Percentiles rank a stretch among this genome's conserved stretches.
Evolutionary conservation across 2,329 filamentous ascomycete species (phyloP).

Genomic region (Aspergillus chevalieri): DNA sequence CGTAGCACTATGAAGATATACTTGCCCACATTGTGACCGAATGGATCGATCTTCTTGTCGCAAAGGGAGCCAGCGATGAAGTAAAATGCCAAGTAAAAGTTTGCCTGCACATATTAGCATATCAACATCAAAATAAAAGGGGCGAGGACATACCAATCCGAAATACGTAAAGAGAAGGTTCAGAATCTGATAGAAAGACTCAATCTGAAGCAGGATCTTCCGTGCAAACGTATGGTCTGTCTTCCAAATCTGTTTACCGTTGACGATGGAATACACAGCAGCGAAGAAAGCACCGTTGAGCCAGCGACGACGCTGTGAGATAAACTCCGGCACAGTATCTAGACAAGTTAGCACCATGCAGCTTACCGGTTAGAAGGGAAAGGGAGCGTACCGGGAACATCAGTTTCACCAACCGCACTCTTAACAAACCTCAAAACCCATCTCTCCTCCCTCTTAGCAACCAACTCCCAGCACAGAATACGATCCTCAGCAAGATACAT

Average conservation of each 20-base stretch:
- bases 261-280: conserved; percentile 91
- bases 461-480: conserved; percentile 96
- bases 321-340: conserved; percentile 93
- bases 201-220: conserved; percentile 87
- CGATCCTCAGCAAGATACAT: conserved; percentile 99
- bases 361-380: not conserved
- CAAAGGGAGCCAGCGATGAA: conserved; percentile 89
- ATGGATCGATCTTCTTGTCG: conserved; percentile 75
- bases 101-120: conserved; percentile 51
- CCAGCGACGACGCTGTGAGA: conserved; percentile 93
- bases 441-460: conserved; percentile 86
- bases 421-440: conserved; percentile 99
- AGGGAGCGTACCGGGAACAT: conserved; percentile 69
- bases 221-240: conserved; percentile 87
- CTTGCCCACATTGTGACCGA: conserved; percentile 76
- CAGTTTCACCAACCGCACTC: conserved; percentile 91
- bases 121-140: not conserved
- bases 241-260: conserved; percentile 85
- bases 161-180: conserved; percentile 95
- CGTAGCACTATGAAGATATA: conserved; percentile 81
- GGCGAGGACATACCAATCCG: conserved; percentile 55
- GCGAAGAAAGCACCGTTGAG: conserved; percentile 98
- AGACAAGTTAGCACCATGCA: conserved; percentile 3
- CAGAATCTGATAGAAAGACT: conserved; percentile 92
- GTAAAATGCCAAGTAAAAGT: conserved; percentile 98